These are phyloP conservation scores for Exophiala spinifera DNA, from an alignment of 2,329 filamentous ascomycete genomes.

Conservation along the genomic window DNA sequence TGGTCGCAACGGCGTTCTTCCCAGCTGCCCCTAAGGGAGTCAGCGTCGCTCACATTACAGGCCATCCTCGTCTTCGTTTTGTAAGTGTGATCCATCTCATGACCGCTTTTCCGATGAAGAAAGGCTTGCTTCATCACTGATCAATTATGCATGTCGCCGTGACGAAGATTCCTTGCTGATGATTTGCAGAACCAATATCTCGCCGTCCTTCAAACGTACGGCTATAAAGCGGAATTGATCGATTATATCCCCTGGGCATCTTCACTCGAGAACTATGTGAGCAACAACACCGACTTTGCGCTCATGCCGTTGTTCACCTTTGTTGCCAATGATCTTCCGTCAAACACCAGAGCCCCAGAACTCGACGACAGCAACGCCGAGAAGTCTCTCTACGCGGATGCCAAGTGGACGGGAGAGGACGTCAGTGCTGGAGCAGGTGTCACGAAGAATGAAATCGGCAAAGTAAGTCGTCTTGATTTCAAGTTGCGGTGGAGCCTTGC, in stretches of 20 bases:
- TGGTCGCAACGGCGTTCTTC: constrained; percentile 67
- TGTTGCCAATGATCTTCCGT: constrained; percentile 66
- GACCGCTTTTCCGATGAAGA: neutral
- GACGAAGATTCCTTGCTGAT: neutral
- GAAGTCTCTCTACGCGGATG: constrained; percentile 61
- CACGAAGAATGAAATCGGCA: constrained; percentile 58
- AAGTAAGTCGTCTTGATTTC: no score
- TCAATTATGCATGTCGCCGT: neutral
- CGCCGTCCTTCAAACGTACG: constrained; percentile 66
- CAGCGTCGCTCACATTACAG: constrained; percentile 73
- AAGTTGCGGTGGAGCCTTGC: no score
- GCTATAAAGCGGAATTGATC: constrained; percentile 66
- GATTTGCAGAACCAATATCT: constrained; percentile 62
- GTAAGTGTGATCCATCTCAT: no score
- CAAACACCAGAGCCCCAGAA: constrained; percentile 67
- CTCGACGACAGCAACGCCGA: constrained; percentile 70
- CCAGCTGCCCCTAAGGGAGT: constrained; percentile 39
- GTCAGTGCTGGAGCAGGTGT: constrained; percentile 57
- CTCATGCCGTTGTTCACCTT: constrained; percentile 74
- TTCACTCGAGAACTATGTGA: constrained; percentile 66
- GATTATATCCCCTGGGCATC: constrained; percentile 67
- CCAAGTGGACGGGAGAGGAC: constrained; percentile 57
- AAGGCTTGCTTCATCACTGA: neutral
- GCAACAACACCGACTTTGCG: constrained; percentile 60
- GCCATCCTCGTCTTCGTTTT: constrained; percentile 73